Conservation (phyloP, 805 yeast genomes). For the Kuraishia ogatae region DNA sequence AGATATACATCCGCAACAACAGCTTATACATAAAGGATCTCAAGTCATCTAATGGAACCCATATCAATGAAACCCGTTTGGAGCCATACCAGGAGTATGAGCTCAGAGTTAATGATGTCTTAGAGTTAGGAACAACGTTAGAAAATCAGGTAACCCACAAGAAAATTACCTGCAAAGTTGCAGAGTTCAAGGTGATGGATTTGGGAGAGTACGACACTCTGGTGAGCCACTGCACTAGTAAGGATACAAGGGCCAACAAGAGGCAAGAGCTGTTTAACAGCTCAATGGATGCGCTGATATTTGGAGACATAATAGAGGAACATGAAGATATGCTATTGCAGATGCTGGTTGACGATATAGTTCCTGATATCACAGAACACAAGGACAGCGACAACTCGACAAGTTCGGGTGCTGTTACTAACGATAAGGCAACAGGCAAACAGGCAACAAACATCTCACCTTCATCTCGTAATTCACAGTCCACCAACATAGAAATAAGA, state of each 20-base stretch:
- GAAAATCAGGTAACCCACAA: slow-evolving; percentile 63
- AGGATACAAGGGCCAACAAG: slow-evolving; percentile 16
- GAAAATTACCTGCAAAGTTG: slow-evolving; percentile 79
- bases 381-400: slow-evolving; percentile 41
- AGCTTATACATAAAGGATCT: slow-evolving; percentile 71
- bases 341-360: slow-evolving; percentile 12
- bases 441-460: neutral
- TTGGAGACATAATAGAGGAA: slow-evolving; percentile 26
- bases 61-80: slow-evolving; percentile 68
- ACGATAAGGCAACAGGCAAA: neutral
- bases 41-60: slow-evolving; percentile 92
- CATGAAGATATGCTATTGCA: slow-evolving; percentile 16
- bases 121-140: slow-evolving; percentile 92
- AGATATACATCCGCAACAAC: slow-evolving; percentile 60
- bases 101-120: slow-evolving; percentile 69
- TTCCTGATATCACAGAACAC: slow-evolving; percentile 33
- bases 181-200: slow-evolving; percentile 55
- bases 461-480: slow-evolving; percentile 40
- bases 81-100: slow-evolving; percentile 55
- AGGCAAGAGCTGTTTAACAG: slow-evolving; percentile 23
- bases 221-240: slow-evolving; percentile 15
- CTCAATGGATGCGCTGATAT: slow-evolving; percentile 25
- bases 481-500: slow-evolving; percentile 50
- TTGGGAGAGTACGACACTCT: slow-evolving; percentile 20
- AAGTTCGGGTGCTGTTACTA: slow-evolving; percentile 18